These are phyloP conservation scores for Aschersonia sp. DNA, from an alignment of 2,329 filamentous ascomycete genomes.

Conservation along the genomic window DNA sequence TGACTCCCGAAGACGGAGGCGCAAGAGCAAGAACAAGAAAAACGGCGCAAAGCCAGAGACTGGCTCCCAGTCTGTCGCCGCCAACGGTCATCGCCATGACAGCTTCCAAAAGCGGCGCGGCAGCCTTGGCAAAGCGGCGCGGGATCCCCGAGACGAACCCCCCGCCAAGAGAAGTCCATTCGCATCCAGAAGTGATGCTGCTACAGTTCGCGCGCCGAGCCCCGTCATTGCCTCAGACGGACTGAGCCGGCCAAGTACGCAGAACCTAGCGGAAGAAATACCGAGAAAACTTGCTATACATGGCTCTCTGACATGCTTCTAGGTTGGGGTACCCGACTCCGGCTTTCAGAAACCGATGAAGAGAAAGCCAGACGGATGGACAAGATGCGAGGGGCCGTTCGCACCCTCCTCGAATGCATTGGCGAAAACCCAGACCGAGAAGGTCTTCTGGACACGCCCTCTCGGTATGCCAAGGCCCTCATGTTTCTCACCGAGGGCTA, in stretches of 20 bases:
- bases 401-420: slow-evolving; percentile 53
- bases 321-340: slow-evolving; percentile 50
- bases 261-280: not conserved
- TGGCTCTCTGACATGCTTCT: too few species aligned
- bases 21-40: slow-evolving; percentile 12
- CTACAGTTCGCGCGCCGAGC: slow-evolving; percentile 22
- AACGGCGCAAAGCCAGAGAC: slow-evolving; percentile 8
- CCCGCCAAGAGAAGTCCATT: slow-evolving; percentile 17
- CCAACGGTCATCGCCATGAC: slow-evolving; percentile 15
- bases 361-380: slow-evolving; percentile 33
- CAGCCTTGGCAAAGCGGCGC: slow-evolving; percentile 45
- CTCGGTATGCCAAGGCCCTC: slow-evolving; percentile 88
- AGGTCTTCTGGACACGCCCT: slow-evolving; percentile 54
- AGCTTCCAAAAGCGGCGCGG: slow-evolving; percentile 28
- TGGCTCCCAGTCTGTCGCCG: slow-evolving; percentile 6
- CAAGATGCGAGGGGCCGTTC: slow-evolving; percentile 46
- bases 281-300: too few species aligned
- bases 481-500: slow-evolving; percentile 95
- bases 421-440: slow-evolving; percentile 54
- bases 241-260: slow-evolving; percentile 40
- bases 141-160: slow-evolving; percentile 43
- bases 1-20: slow-evolving; percentile 4
- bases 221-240: slow-evolving; percentile 49
- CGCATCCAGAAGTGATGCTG: slow-evolving; percentile 6
- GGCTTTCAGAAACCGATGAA: slow-evolving; percentile 37